A percentile compares a stretch with the other conserved stretches of the same genome.
Evolutionary conservation across 2,329 filamentous ascomycete species (phyloP).

Genomic region (Sporothrix curviconia): DNA sequence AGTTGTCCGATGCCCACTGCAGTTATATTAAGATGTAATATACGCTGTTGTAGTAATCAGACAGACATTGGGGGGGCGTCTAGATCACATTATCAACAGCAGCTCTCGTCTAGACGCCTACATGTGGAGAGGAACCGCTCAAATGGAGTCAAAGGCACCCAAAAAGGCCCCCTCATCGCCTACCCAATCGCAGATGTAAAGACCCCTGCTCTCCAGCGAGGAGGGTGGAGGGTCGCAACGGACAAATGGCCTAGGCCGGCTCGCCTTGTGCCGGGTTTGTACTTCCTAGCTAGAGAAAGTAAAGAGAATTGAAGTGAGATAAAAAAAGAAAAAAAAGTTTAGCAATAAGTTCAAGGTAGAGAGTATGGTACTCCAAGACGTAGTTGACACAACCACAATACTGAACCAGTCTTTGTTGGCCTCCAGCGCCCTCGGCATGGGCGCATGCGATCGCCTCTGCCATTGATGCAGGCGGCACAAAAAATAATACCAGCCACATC

Average conservation of each 20-base stretch:
- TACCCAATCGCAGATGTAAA: slow-evolving; percentile 3
- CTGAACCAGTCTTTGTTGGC: too few relatives aligned
- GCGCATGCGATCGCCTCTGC: background rate
- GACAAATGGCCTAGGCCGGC: background rate
- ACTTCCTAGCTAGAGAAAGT: background rate
- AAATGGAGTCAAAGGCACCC: background rate
- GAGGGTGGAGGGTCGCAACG: background rate
- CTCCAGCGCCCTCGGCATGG: too few relatives aligned
- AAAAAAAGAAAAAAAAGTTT: background rate
- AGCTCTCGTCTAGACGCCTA: background rate
- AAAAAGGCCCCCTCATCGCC: background rate
- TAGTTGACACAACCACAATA: too few relatives aligned
- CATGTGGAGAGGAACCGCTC: background rate
- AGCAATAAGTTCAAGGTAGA: background rate
- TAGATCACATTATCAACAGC: background rate
- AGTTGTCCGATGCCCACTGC: background rate
- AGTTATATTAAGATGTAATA: background rate
- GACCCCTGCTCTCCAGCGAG: background rate
- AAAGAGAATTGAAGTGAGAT: background rate
- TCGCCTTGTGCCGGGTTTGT: background rate
- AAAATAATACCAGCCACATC: background rate
- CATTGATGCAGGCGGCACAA: too few relatives aligned
- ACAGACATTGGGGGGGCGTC: too few relatives aligned
- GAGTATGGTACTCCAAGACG: too few relatives aligned
- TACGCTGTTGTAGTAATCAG: too few relatives aligned